A percentile compares a stretch with the other conserved stretches of the same genome.
These are phyloP conservation scores for Cajanus cajan DNA, from an alignment of 306 rosid species.

Conservation along the genomic window DNA sequence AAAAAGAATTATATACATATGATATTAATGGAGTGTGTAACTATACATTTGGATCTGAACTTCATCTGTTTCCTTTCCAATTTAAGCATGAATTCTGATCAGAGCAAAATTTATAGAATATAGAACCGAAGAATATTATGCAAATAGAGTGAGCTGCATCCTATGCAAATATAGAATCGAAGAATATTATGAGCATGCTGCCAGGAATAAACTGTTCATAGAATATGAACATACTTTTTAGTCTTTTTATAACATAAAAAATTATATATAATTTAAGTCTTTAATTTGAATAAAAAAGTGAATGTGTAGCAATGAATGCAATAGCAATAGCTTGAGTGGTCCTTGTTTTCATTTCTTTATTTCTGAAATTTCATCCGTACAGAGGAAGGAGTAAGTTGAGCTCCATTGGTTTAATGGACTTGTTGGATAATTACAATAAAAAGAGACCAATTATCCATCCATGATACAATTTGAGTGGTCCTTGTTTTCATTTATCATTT, in stretches of 20 bases:
- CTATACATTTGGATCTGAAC: background rate
- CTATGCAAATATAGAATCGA: background rate
- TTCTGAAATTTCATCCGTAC: background rate
- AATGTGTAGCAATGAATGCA: background rate
- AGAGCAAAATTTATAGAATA: too few relatives aligned
- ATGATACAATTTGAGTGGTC: too few relatives aligned
- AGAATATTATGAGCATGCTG: constrained; percentile 25
- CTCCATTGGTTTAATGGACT: constrained; percentile 15
- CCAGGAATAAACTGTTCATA: constrained; percentile 9
- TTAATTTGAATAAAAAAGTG: constrained; percentile 23
- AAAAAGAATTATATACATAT: too few relatives aligned
- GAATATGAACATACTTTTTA: constrained; percentile 25
- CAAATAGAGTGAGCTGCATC: background rate
- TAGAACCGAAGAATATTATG: too few relatives aligned
- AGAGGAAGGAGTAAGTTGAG: background rate
- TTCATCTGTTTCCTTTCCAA: background rate
- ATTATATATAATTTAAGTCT: background rate
- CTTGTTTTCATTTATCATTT: too few relatives aligned
- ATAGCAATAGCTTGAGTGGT: constrained; percentile 25
- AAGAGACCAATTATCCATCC: too few relatives aligned
- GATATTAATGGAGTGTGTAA: background rate
- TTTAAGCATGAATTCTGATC: background rate
- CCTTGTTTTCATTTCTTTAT: constrained; percentile 23
- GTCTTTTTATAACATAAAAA: constrained; percentile 17
- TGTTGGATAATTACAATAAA: background rate